These are phyloP conservation scores for Colletotrichum sp. DNA, from an alignment of 2,329 filamentous ascomycete species.

Conservation along the genomic window DNA sequence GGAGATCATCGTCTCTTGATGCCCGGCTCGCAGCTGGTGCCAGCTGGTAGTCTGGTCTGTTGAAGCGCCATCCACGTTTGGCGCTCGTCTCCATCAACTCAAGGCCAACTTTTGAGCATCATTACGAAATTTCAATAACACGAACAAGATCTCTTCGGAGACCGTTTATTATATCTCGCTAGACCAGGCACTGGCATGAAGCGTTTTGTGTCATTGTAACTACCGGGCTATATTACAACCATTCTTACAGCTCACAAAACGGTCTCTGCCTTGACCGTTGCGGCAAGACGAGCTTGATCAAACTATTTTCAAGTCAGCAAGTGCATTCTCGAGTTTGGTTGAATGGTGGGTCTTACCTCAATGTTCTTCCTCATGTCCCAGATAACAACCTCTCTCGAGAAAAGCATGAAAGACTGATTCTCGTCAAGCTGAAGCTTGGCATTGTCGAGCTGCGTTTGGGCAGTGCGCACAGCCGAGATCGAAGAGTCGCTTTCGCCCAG, in stretches of 20 bases:
- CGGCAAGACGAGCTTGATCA: not conserved
- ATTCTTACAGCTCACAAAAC: not conserved
- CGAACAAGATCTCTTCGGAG: not conserved
- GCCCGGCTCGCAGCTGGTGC: no score
- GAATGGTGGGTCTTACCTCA: not conserved
- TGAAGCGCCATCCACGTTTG: not conserved
- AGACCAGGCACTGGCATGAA: not conserved
- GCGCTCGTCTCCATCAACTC: not conserved
- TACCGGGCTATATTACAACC: not conserved
- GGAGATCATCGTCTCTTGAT: no score
- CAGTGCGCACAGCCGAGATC: not conserved
- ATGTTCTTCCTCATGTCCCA: not conserved
- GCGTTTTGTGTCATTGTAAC: not conserved
- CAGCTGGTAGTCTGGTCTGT: no score
- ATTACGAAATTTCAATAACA: not conserved
- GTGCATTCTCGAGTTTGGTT: not conserved
- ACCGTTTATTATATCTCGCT: not conserved
- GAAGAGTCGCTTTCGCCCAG: not conserved
- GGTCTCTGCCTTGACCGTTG: not conserved
- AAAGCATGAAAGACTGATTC: slow-evolving; percentile 6
- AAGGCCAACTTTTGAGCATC: not conserved
- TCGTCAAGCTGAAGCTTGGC: not conserved
- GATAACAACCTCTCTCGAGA: not conserved
- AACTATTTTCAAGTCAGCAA: not conserved
- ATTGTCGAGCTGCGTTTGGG: not conserved